Evolutionary conservation across 495 filamentous ascomycete species (phyloP).

Genomic region (Aspergillus sclerotiicarbonarius): DNA sequence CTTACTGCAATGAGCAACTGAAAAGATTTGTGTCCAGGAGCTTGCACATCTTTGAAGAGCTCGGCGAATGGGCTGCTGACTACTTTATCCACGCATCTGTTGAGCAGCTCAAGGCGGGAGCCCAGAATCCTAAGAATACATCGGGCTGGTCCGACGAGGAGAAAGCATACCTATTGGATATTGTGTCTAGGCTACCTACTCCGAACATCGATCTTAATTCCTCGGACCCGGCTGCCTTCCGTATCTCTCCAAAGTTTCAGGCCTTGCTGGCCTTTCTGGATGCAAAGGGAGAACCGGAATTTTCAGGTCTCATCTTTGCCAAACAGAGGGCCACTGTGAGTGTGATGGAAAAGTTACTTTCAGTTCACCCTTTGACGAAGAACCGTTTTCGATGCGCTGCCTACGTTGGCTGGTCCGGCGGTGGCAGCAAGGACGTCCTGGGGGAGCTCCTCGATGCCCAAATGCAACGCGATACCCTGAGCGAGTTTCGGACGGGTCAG

Average conservation of each 20-base stretch:
- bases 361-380: constrained; percentile 55
- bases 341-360: constrained; percentile 65
- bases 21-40: constrained; percentile 48
- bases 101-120: constrained; percentile 38
- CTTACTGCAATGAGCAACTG: constrained; percentile 64
- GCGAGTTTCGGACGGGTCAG: constrained; percentile 64
- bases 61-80: constrained; percentile 74
- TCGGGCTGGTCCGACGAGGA: constrained; percentile 51
- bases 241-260: constrained; percentile 52
- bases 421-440: constrained; percentile 49
- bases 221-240: constrained; percentile 18
- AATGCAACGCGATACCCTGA: constrained; percentile 58
- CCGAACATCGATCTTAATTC: constrained; percentile 23
- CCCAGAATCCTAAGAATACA: constrained; percentile 31
- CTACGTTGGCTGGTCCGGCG: constrained; percentile 70
- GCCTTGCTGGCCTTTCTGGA: constrained; percentile 55
- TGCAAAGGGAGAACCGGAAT: constrained; percentile 38
- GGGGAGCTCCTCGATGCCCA: constrained; percentile 58
- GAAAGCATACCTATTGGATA: constrained; percentile 56
- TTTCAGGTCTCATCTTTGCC: constrained; percentile 77
- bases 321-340: constrained; percentile 67
- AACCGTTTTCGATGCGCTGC: constrained; percentile 55
- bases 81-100: constrained; percentile 65
- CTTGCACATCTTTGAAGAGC: constrained; percentile 51
- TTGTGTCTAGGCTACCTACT: constrained; percentile 47